Evolutionary conservation across 139 green algal genomes (phyloP), one percentile per base, ranked within the genome.

Genomic region (Astrephomene gubernaculifera): DNA sequence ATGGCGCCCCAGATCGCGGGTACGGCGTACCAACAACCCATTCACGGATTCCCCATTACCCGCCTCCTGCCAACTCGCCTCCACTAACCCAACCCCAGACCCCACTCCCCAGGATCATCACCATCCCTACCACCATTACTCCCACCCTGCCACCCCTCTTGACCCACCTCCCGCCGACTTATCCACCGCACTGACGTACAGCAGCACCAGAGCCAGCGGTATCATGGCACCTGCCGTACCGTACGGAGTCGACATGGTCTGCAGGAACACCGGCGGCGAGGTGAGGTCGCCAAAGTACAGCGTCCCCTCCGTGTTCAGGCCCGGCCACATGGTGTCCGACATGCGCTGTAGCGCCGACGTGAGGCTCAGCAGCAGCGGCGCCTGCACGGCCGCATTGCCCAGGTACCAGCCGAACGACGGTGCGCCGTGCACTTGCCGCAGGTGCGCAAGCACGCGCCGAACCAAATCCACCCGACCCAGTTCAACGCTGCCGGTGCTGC

Each of bases 141-240:
- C 49, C 57, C 57, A 22, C 63, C n/a, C 63, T 31, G 6, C 63
- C 52, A 25, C 25, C 25, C 36, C 83, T 35, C n/a, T n/a, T n/a
- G n/a, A n/a, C n/a, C n/a, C 69, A 86, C 85, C 78, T 53, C 75
- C 78, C 5, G 61, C 57, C 19, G 85, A 86, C 27, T 14, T 35
- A 38, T 86, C 80, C 14, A 82, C 6, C 4, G 79, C 61, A 35
- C 29, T 53, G 27, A 67, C 10, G 79, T 89, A 86, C 61, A 79
- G 12, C 8, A 89, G 79, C 52, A 87, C 64, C 33, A 85, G 29
- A 5, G 35, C 63, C 73, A 90, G 82, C 45, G 87, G 87, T 75
- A 90, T n/a, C 2, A 90, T 74, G 41, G 82, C 69, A 6, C 87
- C 87, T 31, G 74, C 52, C 17, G 82, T 90, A 65, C 87, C 87